Conservation (phyloP, 352 stramenopile genomes). For the Phytophthora macrochlamydospora region DNA sequence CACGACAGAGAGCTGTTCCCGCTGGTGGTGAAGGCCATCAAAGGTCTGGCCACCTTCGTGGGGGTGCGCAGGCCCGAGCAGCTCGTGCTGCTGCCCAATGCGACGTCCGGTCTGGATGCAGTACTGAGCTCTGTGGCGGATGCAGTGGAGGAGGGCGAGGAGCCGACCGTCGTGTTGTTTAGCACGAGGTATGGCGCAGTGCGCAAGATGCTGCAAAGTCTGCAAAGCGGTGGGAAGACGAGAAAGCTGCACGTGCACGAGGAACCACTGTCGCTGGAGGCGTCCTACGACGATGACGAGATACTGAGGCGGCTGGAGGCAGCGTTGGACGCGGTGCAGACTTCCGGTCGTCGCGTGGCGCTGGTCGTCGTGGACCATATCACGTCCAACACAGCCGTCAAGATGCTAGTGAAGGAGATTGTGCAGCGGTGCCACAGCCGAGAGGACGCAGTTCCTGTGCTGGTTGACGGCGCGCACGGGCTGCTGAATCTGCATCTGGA, state of each 20-base stretch:
- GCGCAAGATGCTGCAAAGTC: conserved; percentile 89
- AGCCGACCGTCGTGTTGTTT: conserved; percentile 69
- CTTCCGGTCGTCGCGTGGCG: conserved; percentile 39
- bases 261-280: conserved; percentile 63
- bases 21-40: conserved; percentile 81
- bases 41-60: conserved; percentile 77
- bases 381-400: conserved; percentile 93
- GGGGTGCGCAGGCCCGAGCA: conserved; percentile 50
- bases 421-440: conserved; percentile 59
- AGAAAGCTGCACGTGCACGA: conserved; percentile 50
- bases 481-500: conserved; percentile 85
- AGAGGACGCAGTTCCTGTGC: conserved; percentile 49
- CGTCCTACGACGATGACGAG: conserved; percentile 61
- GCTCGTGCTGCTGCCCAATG: conserved; percentile 88
- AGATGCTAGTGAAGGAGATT: conserved; percentile 84
- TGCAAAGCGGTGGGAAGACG: conserved; percentile 19
- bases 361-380: conserved; percentile 93
- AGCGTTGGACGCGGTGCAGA: conserved; percentile 31
- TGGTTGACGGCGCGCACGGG: conserved; percentile 93
- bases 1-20: conserved; percentile 93
- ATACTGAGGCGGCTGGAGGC: conserved; percentile 46
- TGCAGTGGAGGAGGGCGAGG: neutral
- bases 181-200: conserved; percentile 92
- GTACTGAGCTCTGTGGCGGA: conserved; percentile 64
- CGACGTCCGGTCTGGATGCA: conserved; percentile 90